A percentile compares a stretch with the other conserved stretches of the same genome.
Evolutionary conservation across 495 filamentous ascomycete species (phyloP).

Genomic region (Neurospora tetraspora): DNA sequence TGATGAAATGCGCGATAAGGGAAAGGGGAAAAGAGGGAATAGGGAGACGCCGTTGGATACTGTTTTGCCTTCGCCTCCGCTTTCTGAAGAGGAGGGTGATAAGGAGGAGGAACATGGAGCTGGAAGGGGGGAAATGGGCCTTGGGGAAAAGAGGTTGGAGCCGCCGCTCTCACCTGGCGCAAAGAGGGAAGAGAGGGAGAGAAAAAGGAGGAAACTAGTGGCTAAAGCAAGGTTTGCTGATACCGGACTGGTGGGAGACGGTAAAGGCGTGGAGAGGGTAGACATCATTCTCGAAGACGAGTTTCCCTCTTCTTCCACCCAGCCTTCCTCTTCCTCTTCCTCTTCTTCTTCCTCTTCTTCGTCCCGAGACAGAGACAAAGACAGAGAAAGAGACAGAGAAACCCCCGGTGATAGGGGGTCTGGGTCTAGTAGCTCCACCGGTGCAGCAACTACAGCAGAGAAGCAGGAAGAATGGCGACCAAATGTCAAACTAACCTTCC

Average conservation of each 20-base stretch:
- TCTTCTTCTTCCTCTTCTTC: background rate
- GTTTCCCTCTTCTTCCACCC: slow-evolving; percentile 27
- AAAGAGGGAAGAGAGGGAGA: slow-evolving; percentile 23
- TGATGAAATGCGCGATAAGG: slow-evolving; percentile 35
- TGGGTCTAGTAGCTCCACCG: slow-evolving; percentile 16
- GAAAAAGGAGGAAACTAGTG: slow-evolving; percentile 34
- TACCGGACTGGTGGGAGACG: slow-evolving; percentile 39
- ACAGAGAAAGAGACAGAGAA: background rate
- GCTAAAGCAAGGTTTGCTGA: slow-evolving; percentile 49
- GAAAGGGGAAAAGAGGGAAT: slow-evolving; percentile 16
- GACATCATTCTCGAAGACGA: slow-evolving; percentile 50
- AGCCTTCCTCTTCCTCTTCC: background rate
- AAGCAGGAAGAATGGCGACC: slow-evolving; percentile 40
- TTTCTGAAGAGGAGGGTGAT: slow-evolving; percentile 13
- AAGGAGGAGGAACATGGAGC: background rate
- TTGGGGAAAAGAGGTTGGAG: slow-evolving; percentile 4
- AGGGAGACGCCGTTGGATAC: slow-evolving; percentile 47
- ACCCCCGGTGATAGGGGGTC: slow-evolving; percentile 9
- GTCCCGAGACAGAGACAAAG: background rate
- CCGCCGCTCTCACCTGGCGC: slow-evolving; percentile 16
- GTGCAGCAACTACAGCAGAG: slow-evolving; percentile 15
- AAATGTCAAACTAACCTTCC: slow-evolving; percentile 53
- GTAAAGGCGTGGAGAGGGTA: slow-evolving; percentile 47
- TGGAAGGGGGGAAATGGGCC: slow-evolving; percentile 1
- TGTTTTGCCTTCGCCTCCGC: slow-evolving; percentile 29